These are phyloP conservation scores for Ogataea nonfermentans DNA, from an alignment of 805 yeast genomes.

Conservation along the genomic window DNA sequence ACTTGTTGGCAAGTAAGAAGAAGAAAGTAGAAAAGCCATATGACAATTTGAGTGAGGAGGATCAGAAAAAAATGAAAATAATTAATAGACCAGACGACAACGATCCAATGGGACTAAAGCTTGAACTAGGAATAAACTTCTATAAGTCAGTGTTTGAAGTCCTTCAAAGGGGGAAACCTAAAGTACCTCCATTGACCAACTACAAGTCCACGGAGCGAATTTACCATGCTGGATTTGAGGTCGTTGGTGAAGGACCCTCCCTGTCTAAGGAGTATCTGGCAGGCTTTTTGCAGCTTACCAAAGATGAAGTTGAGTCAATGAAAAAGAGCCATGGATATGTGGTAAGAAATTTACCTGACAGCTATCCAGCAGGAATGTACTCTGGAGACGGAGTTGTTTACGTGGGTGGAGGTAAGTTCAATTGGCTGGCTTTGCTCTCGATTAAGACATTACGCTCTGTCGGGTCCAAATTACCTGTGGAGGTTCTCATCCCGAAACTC, in stretches of 20 bases:
- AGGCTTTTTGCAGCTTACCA: constrained; percentile 45
- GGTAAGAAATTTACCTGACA: constrained; percentile 45
- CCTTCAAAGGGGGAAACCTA: constrained; percentile 41
- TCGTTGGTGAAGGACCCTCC: constrained; percentile 35
- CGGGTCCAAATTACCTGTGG: constrained; percentile 72
- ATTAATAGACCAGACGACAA: constrained; percentile 27
- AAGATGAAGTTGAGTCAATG: constrained; percentile 44
- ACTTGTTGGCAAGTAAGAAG: constrained; percentile 12
- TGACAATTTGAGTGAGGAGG: constrained; percentile 13
- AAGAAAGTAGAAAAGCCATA: constrained; percentile 3
- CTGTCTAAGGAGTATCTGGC: constrained; percentile 54
- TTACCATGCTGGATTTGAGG: constrained; percentile 54
- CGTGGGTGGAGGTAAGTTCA: constrained; percentile 78
- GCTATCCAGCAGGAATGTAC: constrained; percentile 45
- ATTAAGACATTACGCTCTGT: constrained; percentile 58
- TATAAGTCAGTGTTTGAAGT: constrained; percentile 43
- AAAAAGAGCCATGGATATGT: constrained; percentile 45
- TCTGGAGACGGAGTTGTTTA: constrained; percentile 59
- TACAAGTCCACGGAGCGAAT: constrained; percentile 48
- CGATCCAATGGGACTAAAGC: constrained; percentile 34
- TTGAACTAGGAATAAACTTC: constrained; percentile 40
- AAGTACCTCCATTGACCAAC: constrained; percentile 38
- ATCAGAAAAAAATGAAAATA: constrained; percentile 19
- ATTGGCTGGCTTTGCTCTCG: constrained; percentile 64
- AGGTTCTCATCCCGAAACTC: constrained; percentile 70